Evolutionary conservation across 768 basidiomycete genomes (phyloP).

Genomic region (Tricholomella constricta): DNA sequence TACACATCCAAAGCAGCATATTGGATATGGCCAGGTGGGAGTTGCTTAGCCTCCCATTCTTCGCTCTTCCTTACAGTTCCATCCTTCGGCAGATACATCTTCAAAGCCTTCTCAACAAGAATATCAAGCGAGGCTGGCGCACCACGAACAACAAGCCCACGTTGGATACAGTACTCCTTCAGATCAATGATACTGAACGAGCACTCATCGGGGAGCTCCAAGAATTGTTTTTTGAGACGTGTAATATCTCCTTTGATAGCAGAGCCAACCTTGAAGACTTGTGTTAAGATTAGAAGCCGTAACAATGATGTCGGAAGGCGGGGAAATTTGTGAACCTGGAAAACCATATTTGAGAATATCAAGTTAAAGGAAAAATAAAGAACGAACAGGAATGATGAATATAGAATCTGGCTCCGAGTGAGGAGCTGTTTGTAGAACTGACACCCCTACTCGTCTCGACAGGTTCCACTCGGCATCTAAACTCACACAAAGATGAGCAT

Average conservation of each 20-base stretch:
- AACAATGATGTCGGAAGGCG: not conserved
- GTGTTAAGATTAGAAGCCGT: not conserved
- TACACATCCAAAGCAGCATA: too few relatives aligned
- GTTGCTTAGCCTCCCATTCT: slow-evolving; percentile 3
- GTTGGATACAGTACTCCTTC: slow-evolving; percentile 8
- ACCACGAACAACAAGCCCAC: not conserved
- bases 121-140: slow-evolving; percentile 1
- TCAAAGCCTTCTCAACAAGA: not conserved
- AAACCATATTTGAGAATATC: too few relatives aligned
- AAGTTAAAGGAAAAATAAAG: too few relatives aligned
- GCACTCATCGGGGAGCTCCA: not conserved
- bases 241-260: slow-evolving; percentile 3
- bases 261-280: slow-evolving; percentile 9
- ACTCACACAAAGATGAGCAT: too few relatives aligned
- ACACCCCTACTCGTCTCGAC: too few relatives aligned
- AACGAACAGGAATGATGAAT: too few relatives aligned
- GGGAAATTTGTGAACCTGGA: too few relatives aligned
- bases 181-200: slow-evolving; percentile 7
- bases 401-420: too few relatives aligned
- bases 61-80: slow-evolving; percentile 10
- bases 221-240: slow-evolving; percentile 4
- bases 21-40: too few relatives aligned
- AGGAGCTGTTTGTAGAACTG: too few relatives aligned
- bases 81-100: slow-evolving; percentile 10
- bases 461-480: too few relatives aligned